These are phyloP conservation scores for Talaromyces sp. DNA, from an alignment of 2,329 filamentous ascomycete species.

Conservation along the genomic window DNA sequence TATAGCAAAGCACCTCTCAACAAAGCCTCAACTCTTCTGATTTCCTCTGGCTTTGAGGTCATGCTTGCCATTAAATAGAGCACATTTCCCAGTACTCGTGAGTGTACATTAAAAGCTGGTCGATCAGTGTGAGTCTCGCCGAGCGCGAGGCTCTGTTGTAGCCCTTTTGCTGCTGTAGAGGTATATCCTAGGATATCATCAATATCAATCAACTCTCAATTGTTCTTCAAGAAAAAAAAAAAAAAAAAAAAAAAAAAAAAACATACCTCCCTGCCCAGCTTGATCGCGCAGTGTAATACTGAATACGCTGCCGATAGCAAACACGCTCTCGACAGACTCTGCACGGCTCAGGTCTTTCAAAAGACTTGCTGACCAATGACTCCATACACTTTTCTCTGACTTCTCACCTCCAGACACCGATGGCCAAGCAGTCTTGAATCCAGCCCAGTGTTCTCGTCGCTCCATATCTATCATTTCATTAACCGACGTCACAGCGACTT, in stretches of 20 bases:
- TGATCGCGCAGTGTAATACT: slow-evolving; percentile 55
- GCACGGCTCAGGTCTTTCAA: slow-evolving; percentile 54
- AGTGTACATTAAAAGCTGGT: slow-evolving; percentile 45
- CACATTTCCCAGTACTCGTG: slow-evolving; percentile 55
- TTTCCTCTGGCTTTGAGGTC: slow-evolving; percentile 40
- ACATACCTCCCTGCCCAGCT: slow-evolving; percentile 34
- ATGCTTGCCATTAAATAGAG: slow-evolving; percentile 57
- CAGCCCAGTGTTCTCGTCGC: slow-evolving; percentile 49
- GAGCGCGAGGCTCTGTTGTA: slow-evolving; percentile 46
- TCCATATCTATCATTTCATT: slow-evolving; percentile 56
- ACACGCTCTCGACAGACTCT: slow-evolving; percentile 55
- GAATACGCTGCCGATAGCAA: slow-evolving; percentile 69
- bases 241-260: neutral
- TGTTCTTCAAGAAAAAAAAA: neutral
- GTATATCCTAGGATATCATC: slow-evolving; percentile 44
- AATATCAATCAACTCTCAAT: slow-evolving; percentile 5
- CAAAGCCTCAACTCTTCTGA: slow-evolving; percentile 35
- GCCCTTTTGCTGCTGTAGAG: slow-evolving; percentile 48
- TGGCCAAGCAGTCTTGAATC: slow-evolving; percentile 48
- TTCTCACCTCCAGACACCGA: neutral
- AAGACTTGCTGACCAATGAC: slow-evolving; percentile 61
- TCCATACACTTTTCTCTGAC: slow-evolving; percentile 48
- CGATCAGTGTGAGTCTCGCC: slow-evolving; percentile 20
- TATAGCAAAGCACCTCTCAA: neutral
- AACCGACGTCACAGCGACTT: slow-evolving; percentile 66